Conservation (phyloP, 2,329 filamentous ascomycete species). For the Raffaelea deltoideospora region DNA sequence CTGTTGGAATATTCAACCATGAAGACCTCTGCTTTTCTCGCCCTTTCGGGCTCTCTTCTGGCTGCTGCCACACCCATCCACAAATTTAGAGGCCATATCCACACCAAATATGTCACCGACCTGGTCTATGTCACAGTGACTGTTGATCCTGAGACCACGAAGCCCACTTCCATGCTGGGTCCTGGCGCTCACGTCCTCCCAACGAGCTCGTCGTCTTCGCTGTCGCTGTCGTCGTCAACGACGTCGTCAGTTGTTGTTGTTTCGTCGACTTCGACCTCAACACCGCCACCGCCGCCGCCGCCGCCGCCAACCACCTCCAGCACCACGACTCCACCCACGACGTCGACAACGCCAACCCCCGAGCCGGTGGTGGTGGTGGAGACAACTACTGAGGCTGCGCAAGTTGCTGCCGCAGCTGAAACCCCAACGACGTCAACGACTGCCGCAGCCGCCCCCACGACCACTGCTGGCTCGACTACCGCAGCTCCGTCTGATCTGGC, state of each 20-base stretch:
- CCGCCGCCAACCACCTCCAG: conserved; percentile 3
- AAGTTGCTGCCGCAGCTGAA: not conserved
- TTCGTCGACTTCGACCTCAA: conserved; percentile 6
- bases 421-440: conserved; percentile 7
- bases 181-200: conserved; percentile 2
- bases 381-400: conserved; percentile 1
- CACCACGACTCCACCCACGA: conserved; percentile 1
- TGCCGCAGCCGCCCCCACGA: conserved; percentile 1
- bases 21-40: conserved; percentile 33
- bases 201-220: not conserved
- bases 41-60: conserved; percentile 28
- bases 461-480: not conserved
- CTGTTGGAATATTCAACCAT: too few relatives aligned
- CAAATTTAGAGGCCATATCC: conserved; percentile 23
- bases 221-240: conserved; percentile 6
- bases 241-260: conserved; percentile 12
- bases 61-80: conserved; percentile 28
- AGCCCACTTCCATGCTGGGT: conserved; percentile 4
- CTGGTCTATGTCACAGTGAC: conserved; percentile 30
- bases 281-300: not conserved
- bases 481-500: conserved; percentile 12
- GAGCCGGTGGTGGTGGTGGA: not conserved
- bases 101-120: conserved; percentile 26
- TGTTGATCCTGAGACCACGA: conserved; percentile 10
- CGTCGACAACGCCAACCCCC: conserved; percentile 8